Evolutionary conservation across 148 eudicot species (phyloP).

Genomic region (Cornus florida): DNA sequence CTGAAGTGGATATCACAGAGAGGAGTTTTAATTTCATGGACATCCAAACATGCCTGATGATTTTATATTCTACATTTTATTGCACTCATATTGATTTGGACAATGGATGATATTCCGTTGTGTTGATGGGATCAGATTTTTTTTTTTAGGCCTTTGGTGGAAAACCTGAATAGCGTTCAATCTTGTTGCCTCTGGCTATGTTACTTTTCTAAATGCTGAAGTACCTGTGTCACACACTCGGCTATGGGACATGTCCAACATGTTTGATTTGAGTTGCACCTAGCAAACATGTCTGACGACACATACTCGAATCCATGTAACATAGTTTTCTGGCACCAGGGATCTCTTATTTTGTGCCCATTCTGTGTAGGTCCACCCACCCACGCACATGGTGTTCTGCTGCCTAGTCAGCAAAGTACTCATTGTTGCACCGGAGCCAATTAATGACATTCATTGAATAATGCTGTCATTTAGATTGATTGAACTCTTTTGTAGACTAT

Average conservation of each 20-base stretch:
- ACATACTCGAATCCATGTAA: no score
- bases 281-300: no score
- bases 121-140: no score
- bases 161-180: neutral
- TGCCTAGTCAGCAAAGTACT: slow-evolving; percentile 2
- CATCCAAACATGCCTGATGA: neutral
- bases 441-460: neutral
- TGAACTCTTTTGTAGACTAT: neutral
- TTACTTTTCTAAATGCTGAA: no score
- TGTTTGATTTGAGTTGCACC: neutral
- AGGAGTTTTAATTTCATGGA: neutral
- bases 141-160: neutral
- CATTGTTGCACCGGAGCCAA: neutral
- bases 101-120: no score
- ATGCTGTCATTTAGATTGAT: neutral
- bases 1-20: neutral
- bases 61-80: neutral
- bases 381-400: neutral
- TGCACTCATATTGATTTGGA: neutral
- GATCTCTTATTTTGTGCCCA: no score
- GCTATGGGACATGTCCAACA: neutral
- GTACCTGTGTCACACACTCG: no score
- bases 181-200: neutral
- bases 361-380: neutral
- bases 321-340: no score